Base-by-base conservation (phyloP, 306 rosid genomes). In the Rosa multiflora region DNA sequence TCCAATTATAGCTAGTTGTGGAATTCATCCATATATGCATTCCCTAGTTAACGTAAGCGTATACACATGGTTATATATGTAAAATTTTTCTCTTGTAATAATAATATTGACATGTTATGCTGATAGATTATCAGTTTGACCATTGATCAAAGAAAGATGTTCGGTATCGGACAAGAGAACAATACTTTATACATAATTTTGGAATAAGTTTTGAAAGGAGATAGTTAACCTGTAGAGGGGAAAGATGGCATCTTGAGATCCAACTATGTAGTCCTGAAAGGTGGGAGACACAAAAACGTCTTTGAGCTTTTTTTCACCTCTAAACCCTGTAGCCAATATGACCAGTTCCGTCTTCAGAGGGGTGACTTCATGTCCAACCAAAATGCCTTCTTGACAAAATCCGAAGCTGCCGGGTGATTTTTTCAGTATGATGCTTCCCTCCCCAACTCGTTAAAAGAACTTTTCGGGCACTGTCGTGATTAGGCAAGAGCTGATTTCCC, bases 231-330 rank as follows among this genome's bases (percentile, higher is more conserved):
- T 87, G 68, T 90, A 90, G 8, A 89, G 87, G 47, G 93, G 95
- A 73, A 86, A 5, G 4, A 83, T 6, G 68, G 86, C 67, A 20
- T 79, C 52, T 0, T 80, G 80, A 23, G 90, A 80, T 5, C 88
- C 91, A 0, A 29, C 64, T 2, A 89, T 86, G 56, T 76, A 81
- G 53, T 88, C 86, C 37, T 82, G 76, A 74, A 90, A 90, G 26
- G 78, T 80, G 55, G 90, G 77, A 21, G 93, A 90, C 52, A 74
- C 68, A 73, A 92, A 90, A 4, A 92, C 85, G 76, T 87, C 75
- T 76, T 55, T 83, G 46, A 92, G 94, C 79, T 92, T 92, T 67
- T 73, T 47, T 64, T 92, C 94, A 35, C 97, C 97, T 3, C 81
- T 86, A 76, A 51, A 92, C 0, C 94, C 91, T 3, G 94, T 88